Conservation (phyloP, 2,329 filamentous ascomycete genomes). For the Fusarium coicis region DNA sequence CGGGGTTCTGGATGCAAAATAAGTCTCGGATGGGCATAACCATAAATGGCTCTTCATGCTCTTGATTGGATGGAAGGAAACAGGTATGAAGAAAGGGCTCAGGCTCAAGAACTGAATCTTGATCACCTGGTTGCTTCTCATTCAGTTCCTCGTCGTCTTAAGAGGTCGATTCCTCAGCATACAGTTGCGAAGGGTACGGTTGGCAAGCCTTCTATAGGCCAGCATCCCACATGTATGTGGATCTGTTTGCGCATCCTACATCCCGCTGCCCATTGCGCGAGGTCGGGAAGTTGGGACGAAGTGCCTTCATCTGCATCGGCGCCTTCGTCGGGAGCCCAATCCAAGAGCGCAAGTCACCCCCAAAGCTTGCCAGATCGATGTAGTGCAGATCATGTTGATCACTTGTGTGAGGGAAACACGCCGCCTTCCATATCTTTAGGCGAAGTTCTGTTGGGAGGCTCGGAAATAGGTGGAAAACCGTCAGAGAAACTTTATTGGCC, state of each 20-base stretch:
- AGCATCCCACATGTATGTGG: slow-evolving; percentile 4
- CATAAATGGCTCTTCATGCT: not conserved
- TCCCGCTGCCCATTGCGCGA: fast-evolving
- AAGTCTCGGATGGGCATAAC: not conserved
- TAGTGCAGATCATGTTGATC: not conserved
- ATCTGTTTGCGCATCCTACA: not conserved
- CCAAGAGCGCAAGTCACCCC: fast-evolving
- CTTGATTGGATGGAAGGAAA: fast-evolving
- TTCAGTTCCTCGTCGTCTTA: too few species aligned
- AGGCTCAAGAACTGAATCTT: too few species aligned
- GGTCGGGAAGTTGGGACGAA: not conserved
- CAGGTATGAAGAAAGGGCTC: not conserved
- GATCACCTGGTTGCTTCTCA: too few species aligned
- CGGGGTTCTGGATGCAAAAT: not conserved
- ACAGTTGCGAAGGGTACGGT: not conserved
- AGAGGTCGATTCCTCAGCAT: fast-evolving
- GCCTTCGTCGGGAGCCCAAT: too few species aligned
- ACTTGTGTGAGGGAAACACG: not conserved
- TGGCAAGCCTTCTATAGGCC: not conserved
- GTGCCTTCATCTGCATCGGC: not conserved
- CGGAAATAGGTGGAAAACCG: not conserved
- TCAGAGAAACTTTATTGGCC: fast-evolving
- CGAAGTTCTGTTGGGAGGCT: not conserved
- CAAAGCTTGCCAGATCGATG: not conserved
- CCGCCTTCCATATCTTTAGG: not conserved